These are phyloP conservation scores for Alternaria alternata DNA, from an alignment of 2,329 filamentous ascomycete species.

Conservation along the genomic window DNA sequence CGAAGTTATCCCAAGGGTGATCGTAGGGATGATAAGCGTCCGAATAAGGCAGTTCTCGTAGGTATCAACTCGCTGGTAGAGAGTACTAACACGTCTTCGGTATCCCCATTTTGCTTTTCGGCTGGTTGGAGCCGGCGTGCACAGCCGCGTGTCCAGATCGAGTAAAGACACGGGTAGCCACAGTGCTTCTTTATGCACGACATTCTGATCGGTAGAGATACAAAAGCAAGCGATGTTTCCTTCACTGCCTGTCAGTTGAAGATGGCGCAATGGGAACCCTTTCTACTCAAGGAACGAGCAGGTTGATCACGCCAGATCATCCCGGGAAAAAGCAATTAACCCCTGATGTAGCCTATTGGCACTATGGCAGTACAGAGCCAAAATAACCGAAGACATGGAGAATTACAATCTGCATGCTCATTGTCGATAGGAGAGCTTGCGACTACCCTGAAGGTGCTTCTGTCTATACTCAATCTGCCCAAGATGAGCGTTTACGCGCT, in stretches of 20 bases:
- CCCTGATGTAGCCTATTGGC: neutral
- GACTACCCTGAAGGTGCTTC: neutral
- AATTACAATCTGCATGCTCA: neutral
- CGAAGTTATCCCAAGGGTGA: neutral
- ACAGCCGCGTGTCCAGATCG: neutral
- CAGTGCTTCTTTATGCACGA: slow-evolving; percentile 7
- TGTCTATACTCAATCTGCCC: slow-evolving; percentile 2
- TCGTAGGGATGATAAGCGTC: slow-evolving; percentile 3
- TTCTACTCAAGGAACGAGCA: neutral
- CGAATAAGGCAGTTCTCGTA: neutral
- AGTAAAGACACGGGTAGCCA: slow-evolving; percentile 11
- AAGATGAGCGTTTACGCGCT: neutral
- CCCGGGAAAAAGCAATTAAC: slow-evolving; percentile 4
- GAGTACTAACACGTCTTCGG: neutral
- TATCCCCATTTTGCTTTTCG: neutral
- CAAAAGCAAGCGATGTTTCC: slow-evolving; percentile 3
- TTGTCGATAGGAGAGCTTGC: neutral
- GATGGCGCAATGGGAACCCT: slow-evolving; percentile 4
- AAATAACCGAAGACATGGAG: neutral
- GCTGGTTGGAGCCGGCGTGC: neutral
- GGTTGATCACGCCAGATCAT: neutral
- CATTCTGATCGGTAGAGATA: slow-evolving; percentile 5
- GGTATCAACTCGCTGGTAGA: neutral
- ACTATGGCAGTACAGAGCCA: neutral
- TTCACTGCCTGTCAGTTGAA: neutral